Evolutionary conservation across 441 rosid genomes (phyloP), one percentile per base, ranked within the genome.

Genomic region (Euphorbia celastroides): DNA sequence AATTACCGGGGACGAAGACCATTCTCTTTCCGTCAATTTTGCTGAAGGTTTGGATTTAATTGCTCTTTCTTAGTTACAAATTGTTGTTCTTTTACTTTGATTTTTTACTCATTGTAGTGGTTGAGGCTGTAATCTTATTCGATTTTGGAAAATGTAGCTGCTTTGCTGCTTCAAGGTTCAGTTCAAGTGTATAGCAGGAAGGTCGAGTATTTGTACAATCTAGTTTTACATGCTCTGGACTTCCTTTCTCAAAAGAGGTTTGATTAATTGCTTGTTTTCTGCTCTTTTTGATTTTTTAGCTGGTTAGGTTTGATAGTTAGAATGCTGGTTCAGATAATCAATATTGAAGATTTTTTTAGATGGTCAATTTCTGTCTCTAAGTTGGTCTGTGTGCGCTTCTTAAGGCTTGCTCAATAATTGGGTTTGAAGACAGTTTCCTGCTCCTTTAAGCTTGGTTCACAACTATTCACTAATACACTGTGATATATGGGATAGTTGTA

Each of bases 151-250:
- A 17, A 34, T 79, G 76, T 68, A 93, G 97, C 97, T 80, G 98
- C 98, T 73, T 80, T 93, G 79, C 78, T 93, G 75, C 86, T 93
- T 80, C 98, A 93, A 84, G 97, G 96, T 58, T 93, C 97, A 32
- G 88, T 86, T 66, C 97, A 88, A 70, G 98, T 93, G 54, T 93
- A 93, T 61, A 87, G 97, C 82, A 79, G 93, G 77, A 92, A 92
- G 74, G 98, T 92, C 9, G 98, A 92, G 79, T 92, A 92, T 78
- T 73, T 92, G 26, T 90, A 90, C 78, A 87, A 78, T 73, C 81
- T 92, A 84, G 97, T 92, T 57, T 75, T 92, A 71, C 97, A 89
- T 74, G 81, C 93, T 42, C 83, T 92, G 85, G 96, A 90, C 76
- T 92, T 87, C 82, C 85, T 92, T 70, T 90, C 97, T 36, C 79